These are phyloP conservation scores for Leishmania major DNA, from an alignment of 208 protist species.

Conservation along the genomic window DNA sequence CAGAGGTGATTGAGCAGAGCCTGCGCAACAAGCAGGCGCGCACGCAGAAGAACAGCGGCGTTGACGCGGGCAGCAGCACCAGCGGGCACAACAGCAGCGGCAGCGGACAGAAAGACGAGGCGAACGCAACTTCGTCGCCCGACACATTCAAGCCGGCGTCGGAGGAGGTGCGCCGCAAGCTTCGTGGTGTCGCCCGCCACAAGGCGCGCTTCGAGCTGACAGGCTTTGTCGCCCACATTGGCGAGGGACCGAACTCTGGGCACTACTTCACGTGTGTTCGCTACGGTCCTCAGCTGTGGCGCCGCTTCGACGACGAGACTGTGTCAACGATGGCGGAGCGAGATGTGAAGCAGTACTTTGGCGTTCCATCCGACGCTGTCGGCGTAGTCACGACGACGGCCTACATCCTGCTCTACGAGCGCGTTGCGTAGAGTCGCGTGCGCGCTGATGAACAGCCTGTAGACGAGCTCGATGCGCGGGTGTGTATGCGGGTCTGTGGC, in stretches of 20 bases:
- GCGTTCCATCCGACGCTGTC: slow-evolving; percentile 60
- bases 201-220: slow-evolving; percentile 86
- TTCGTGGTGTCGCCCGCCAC: slow-evolving; percentile 59
- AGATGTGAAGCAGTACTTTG: slow-evolving; percentile 87
- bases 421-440: slow-evolving; percentile 52
- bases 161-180: slow-evolving; percentile 40
- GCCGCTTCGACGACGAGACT: slow-evolving; percentile 88
- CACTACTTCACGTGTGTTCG: slow-evolving; percentile 93
- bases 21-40: slow-evolving; percentile 21
- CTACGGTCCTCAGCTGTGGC: slow-evolving; percentile 77
- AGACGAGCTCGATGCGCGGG: background rate
- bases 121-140: background rate
- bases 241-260: slow-evolving; percentile 75
- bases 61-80: background rate
- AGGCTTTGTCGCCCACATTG: slow-evolving; percentile 90
- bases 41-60: slow-evolving; percentile 8
- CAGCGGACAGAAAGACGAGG: slow-evolving; percentile 5
- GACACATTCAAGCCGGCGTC: slow-evolving; percentile 46
- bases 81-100: background rate
- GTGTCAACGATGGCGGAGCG: slow-evolving; percentile 80
- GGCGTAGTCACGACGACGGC: slow-evolving; percentile 77
- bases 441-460: background rate
- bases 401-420: slow-evolving; percentile 90
- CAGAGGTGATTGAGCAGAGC: slow-evolving; percentile 30
- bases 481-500: background rate